phyloP scores from a whole-genome alignment of 305 asterid species.

The Plantago coronopus region DNA sequence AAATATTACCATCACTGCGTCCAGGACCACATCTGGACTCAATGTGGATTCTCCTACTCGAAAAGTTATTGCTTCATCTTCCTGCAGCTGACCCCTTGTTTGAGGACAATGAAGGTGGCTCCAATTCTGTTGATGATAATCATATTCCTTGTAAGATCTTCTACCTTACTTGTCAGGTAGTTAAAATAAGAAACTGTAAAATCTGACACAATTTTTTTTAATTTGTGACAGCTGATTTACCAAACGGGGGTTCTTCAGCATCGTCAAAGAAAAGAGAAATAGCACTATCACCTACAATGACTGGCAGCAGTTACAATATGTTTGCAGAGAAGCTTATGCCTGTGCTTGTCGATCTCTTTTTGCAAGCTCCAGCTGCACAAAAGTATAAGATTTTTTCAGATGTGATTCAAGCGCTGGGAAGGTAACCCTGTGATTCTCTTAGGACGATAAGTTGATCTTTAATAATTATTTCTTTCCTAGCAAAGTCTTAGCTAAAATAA shows the following conservation, averaged over 20 bases:
- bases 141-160: conserved; percentile 32
- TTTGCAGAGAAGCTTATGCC: conserved; percentile 88
- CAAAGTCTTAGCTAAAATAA: background rate
- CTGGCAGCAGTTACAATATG: conserved; percentile 39
- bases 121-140: conserved; percentile 31
- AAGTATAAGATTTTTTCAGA: conserved; percentile 59
- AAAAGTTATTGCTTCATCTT: conserved; percentile 63
- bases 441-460: background rate
- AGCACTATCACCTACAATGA: conserved; percentile 27
- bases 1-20: conserved; percentile 61
- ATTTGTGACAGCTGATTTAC: conserved; percentile 28
- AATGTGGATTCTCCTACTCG: conserved; percentile 77
- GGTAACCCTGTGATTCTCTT: conserved; percentile 39
- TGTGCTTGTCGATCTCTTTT: conserved; percentile 64
- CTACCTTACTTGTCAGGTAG: conserved; percentile 21
- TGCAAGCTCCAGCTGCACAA: conserved; percentile 70
- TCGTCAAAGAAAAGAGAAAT: conserved; percentile 42
- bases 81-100: conserved; percentile 63
- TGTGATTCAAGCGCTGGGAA: conserved; percentile 81
- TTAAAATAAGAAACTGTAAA: conserved; percentile 5
- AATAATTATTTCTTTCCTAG: background rate
- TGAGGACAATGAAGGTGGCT: conserved; percentile 42
- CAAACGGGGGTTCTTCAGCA: conserved; percentile 38
- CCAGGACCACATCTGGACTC: conserved; percentile 77
- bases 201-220: conserved; percentile 20